Base-by-base conservation (phyloP, 345 rosid genomes). In the Linum tenue region DNA sequence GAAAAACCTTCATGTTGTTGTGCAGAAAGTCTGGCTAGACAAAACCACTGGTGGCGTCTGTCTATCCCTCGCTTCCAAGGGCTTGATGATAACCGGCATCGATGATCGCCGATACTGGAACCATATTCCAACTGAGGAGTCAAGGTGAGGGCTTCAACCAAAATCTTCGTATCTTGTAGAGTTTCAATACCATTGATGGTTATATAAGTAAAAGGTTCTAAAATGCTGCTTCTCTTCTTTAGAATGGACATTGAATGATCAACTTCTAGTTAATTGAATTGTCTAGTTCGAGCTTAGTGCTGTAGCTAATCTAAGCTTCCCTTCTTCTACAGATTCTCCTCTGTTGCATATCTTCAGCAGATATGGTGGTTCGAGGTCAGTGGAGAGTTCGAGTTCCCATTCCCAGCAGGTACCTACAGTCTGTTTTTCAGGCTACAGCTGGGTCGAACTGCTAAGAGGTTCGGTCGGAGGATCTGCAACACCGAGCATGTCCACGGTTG, bases 361-460 rank as follows among this genome's bases (percentile, higher is more conserved):
- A 83, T 85, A 42, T 92, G 98, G 98, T 89, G 98, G 98, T 86
- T 89, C 40, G 96, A 92, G 72, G 94, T 86, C 48, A 89, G 80
- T 55, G 98, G 98, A 39, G 85, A 86, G 68, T 59, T 89, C n/a
- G 87, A 86, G 72, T 87, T 92, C 66, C 88, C 86, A 41, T 86
- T 89, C 67, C 94, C 96, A 3, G 51, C 64, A 1, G 97, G 97
- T 53, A 86, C 81, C 5, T 89, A 92, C 41, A 82, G 92, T 72
- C 69, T 92, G 50, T 92, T 76, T 84, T 92, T 92, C 82, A 80
- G 97, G 62, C 74, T 92, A 44, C 86, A 83, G 68, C 78, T 92
- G 4, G 98, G 98, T 1, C 79, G 73, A 61, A 72, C 90, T 4
- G 73, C 77, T 0, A 92, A 80, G 76, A 86, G 86, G 63, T 82